These are phyloP conservation scores for Dryas alaskensis DNA, from an alignment of 306 rosid genomes.

Conservation along the genomic window DNA sequence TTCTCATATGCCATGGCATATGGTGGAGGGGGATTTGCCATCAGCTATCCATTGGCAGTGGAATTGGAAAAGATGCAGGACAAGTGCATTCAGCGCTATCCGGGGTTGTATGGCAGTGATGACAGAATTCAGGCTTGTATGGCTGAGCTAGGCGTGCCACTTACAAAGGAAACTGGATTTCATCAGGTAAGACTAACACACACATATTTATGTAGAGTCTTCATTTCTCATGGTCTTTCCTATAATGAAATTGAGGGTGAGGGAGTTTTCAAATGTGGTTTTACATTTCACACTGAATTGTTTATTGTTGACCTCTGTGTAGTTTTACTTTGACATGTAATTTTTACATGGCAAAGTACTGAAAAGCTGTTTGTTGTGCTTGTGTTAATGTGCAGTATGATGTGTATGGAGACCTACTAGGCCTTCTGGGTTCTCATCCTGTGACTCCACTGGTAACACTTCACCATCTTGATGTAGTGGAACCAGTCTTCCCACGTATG, in stretches of 20 bases:
- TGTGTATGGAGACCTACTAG: slow-evolving; percentile 78
- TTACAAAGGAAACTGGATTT: slow-evolving; percentile 81
- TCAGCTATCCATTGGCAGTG: slow-evolving; percentile 78
- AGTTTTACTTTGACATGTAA: no score
- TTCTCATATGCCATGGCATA: slow-evolving; percentile 89
- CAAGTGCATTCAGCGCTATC: slow-evolving; percentile 74
- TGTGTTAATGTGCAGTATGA: slow-evolving; percentile 63
- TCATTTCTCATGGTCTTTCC: no score
- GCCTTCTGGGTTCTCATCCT: slow-evolving; percentile 84
- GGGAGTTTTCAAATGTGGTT: background rate
- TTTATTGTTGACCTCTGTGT: no score
- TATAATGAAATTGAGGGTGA: no score
- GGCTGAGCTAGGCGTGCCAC: slow-evolving; percentile 93
- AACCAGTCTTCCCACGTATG: slow-evolving; percentile 78
- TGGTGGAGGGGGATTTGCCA: slow-evolving; percentile 95
- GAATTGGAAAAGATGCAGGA: slow-evolving; percentile 86
- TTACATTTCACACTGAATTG: background rate
- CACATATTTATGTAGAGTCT: no score
- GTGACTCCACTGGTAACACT: slow-evolving; percentile 68
- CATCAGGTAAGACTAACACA: slow-evolving; percentile 60
- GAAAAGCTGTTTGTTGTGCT: background rate
- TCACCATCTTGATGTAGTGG: slow-evolving; percentile 82
- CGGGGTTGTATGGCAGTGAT: slow-evolving; percentile 84
- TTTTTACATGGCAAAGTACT: no score
- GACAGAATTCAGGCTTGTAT: slow-evolving; percentile 93